phyloP scores from a whole-genome alignment of 1,139 yeast genomes.

The Magnusiomyces sp. region DNA sequence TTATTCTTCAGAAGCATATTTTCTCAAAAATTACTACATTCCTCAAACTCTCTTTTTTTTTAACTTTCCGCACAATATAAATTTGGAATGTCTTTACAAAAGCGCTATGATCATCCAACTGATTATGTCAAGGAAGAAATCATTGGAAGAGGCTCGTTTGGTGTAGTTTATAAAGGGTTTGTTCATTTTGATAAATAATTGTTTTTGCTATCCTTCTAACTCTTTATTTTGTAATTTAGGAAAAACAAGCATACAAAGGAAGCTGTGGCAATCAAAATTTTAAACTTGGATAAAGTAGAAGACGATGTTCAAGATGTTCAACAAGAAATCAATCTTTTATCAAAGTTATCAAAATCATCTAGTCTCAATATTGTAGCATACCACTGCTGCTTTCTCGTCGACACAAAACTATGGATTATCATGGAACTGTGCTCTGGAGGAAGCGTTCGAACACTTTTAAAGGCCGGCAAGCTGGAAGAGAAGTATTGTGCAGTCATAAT shows the following conservation, averaged over 20 bases:
- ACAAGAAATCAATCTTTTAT: constrained; percentile 78
- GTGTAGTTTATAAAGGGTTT: constrained; percentile 79
- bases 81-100: too few species aligned
- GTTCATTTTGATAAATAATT: constrained; percentile 30
- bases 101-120: constrained; percentile 14
- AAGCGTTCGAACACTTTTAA: constrained; percentile 73
- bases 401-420: constrained; percentile 89
- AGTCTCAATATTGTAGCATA: constrained; percentile 74
- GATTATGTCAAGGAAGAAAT: constrained; percentile 74
- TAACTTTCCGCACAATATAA: background rate
- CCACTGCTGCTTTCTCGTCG: constrained; percentile 78
- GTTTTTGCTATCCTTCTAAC: background rate
- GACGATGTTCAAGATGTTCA: constrained; percentile 95
- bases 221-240: background rate
- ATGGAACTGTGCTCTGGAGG: constrained; percentile 99
- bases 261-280: constrained; percentile 85
- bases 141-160: constrained; percentile 94
- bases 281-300: constrained; percentile 84
- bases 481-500: constrained; percentile 70
- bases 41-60: background rate
- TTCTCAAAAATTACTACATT: background rate
- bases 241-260: constrained; percentile 54
- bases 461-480: constrained; percentile 87
- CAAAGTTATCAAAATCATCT: constrained; percentile 75
- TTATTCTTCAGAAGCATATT: background rate